phyloP scores from a whole-genome alignment of 2,329 filamentous ascomycete genomes.

The Raffaelea arxii region DNA sequence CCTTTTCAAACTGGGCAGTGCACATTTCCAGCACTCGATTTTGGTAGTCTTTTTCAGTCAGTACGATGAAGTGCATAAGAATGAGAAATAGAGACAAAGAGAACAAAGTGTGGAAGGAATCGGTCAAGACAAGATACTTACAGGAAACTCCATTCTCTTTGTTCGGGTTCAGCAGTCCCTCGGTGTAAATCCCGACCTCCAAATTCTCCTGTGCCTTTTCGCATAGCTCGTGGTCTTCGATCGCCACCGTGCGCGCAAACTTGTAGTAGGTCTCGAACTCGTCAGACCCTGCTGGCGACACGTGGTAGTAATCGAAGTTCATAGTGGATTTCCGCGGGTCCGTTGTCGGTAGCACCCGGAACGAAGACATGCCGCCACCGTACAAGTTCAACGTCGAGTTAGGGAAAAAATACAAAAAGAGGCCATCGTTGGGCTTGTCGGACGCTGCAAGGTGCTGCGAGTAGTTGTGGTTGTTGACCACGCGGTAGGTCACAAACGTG shows the following conservation, averaged over 20 bases:
- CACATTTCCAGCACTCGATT: slow-evolving; percentile 6
- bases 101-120: background rate
- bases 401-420: slow-evolving; percentile 7
- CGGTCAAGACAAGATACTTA: background rate
- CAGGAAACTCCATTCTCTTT: slow-evolving; percentile 6
- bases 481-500: slow-evolving; percentile 2
- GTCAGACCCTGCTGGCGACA: background rate
- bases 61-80: background rate
- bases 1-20: background rate
- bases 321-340: background rate
- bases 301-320: slow-evolving; percentile 7
- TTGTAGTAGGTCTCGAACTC: slow-evolving; percentile 2
- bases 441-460: slow-evolving; percentile 4
- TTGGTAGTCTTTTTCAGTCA: slow-evolving; percentile 1
- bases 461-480: slow-evolving; percentile 5
- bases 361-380: slow-evolving; percentile 7
- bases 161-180: slow-evolving; percentile 3
- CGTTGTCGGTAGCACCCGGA: background rate
- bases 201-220: slow-evolving; percentile 3
- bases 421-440: slow-evolving; percentile 2
- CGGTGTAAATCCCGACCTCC: slow-evolving; percentile 1
- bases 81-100: background rate
- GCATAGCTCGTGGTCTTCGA: slow-evolving; percentile 7
- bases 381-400: slow-evolving; percentile 7
- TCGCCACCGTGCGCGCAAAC: slow-evolving; percentile 5